Evolutionary conservation across 345 rosid species (phyloP).

Genomic region (Kernera saxatilis): DNA sequence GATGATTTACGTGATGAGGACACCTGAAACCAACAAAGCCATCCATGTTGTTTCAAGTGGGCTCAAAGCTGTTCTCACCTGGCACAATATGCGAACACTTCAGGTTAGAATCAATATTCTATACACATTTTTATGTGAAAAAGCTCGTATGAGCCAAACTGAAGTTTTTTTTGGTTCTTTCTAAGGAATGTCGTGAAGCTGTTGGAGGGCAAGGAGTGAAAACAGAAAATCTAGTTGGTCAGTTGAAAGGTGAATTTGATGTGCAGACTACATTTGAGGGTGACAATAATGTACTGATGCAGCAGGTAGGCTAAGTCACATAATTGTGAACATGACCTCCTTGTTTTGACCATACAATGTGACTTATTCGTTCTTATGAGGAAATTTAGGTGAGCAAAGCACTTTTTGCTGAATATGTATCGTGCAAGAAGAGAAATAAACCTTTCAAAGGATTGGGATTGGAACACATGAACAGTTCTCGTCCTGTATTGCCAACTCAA

Average conservation of each 20-base stretch:
- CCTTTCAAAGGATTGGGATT: slow-evolving; percentile 69
- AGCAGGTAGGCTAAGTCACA: slow-evolving; percentile 54
- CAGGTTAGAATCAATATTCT: slow-evolving; percentile 47
- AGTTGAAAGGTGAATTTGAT: slow-evolving; percentile 77
- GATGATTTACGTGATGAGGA: slow-evolving; percentile 65
- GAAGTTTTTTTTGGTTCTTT: neutral
- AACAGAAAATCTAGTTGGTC: slow-evolving; percentile 87
- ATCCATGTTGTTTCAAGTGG: slow-evolving; percentile 85
- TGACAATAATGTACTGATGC: slow-evolving; percentile 88
- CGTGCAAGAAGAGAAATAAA: slow-evolving; percentile 58
- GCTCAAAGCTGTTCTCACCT: slow-evolving; percentile 64
- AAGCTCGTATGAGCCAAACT: neutral
- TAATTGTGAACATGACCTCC: neutral
- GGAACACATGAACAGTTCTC: slow-evolving; percentile 76
- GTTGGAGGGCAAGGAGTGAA: slow-evolving; percentile 94
- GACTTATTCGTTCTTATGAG: neutral
- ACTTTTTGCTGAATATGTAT: slow-evolving; percentile 65
- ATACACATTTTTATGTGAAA: neutral
- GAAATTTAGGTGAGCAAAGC: slow-evolving; percentile 81
- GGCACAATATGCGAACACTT: slow-evolving; percentile 96
- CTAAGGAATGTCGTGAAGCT: slow-evolving; percentile 96
- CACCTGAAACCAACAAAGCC: slow-evolving; percentile 68
- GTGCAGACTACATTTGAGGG: slow-evolving; percentile 95
- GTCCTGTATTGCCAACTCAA: slow-evolving; percentile 59
- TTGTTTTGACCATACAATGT: neutral